phyloP scores from a whole-genome alignment of 192 early-diverging fungal species.

The Powellomyces hirtus region DNA sequence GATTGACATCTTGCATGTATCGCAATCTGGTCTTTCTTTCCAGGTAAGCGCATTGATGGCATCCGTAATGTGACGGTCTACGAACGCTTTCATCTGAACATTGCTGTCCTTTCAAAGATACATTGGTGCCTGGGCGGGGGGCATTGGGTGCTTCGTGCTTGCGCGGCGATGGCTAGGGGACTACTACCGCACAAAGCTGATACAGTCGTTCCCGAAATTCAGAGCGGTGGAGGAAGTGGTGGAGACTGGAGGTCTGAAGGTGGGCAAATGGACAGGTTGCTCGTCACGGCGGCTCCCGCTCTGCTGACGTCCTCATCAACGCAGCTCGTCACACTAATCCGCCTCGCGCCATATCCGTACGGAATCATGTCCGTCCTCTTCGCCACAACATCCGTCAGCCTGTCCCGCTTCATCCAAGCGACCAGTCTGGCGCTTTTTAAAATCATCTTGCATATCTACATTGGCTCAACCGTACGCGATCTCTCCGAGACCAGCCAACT shows the following conservation, averaged over 20 bases:
- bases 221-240: conserved; percentile 24
- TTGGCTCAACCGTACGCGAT: conserved; percentile 30
- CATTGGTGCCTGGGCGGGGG: conserved; percentile 38
- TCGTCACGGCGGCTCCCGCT: neutral
- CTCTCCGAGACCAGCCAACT: conserved; percentile 18
- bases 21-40: too few relatives aligned
- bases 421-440: conserved; percentile 25
- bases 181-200: conserved; percentile 6
- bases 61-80: too few relatives aligned
- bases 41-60: too few relatives aligned
- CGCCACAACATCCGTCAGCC: conserved; percentile 25
- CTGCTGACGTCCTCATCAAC: neutral
- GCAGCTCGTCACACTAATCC: conserved; percentile 64
- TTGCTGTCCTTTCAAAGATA: too few relatives aligned
- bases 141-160: conserved; percentile 11
- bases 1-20: too few relatives aligned
- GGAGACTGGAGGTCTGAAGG: conserved; percentile 29
- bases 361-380: conserved; percentile 49
- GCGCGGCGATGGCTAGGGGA: conserved; percentile 22
- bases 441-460: conserved; percentile 27
- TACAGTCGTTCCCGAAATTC: conserved; percentile 17
- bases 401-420: conserved; percentile 6
- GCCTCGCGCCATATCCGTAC: conserved; percentile 72
- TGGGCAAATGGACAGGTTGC: neutral
- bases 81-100: too few relatives aligned